phyloP scores from a whole-genome alignment of 306 rosid species.

The Castanea mollissima region DNA sequence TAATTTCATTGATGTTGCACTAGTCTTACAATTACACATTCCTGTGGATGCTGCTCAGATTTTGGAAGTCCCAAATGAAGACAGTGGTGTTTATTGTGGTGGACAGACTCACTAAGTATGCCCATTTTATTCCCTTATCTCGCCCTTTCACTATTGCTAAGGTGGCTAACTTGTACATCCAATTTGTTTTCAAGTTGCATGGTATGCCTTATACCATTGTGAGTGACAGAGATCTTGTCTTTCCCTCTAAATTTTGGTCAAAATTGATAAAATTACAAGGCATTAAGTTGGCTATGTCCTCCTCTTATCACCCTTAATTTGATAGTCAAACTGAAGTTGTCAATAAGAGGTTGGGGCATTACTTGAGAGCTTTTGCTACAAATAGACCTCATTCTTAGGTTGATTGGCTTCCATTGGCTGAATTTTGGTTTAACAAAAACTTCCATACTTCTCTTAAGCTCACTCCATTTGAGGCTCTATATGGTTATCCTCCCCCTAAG shows the following conservation, averaged over 20 bases:
- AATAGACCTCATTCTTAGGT: neutral
- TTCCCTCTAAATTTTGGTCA: neutral
- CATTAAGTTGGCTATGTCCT: neutral
- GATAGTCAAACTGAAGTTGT: too few relatives aligned
- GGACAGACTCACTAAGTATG: neutral
- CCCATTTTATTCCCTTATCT: neutral
- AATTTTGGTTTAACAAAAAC: neutral
- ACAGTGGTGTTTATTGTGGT: neutral
- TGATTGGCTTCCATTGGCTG: neutral
- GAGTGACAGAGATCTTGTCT: too few relatives aligned
- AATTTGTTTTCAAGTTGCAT: too few relatives aligned
- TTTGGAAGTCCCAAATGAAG: neutral
- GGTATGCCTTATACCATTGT: too few relatives aligned
- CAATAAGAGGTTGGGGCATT: too few relatives aligned
- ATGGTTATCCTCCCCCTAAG: neutral
- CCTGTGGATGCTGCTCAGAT: accelerated
- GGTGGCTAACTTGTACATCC: too few relatives aligned
- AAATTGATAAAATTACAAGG: neutral
- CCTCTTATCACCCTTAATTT: neutral
- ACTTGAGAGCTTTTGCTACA: neutral
- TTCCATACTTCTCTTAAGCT: neutral
- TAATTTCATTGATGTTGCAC: too few relatives aligned
- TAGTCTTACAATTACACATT: neutral
- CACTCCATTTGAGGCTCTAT: neutral
- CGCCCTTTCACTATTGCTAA: too few relatives aligned